A percentile compares a stretch with the other conserved stretches of the same genome.
These are phyloP conservation scores for Chytridium lagenaria DNA, from an alignment of 371 early-diverging fungal species.

Conservation along the genomic window DNA sequence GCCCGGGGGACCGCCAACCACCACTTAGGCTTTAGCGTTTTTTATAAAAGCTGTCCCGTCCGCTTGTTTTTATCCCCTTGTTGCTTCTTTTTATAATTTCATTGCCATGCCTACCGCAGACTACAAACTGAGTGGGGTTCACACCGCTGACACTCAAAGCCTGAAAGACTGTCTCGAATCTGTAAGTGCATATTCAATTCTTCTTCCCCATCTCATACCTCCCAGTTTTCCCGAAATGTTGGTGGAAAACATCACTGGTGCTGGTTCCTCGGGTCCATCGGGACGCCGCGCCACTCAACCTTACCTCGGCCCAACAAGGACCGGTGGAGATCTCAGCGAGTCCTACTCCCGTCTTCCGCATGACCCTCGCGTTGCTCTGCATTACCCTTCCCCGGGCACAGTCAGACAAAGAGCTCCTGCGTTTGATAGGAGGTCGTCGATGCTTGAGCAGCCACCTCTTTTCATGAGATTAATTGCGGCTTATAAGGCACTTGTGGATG, in stretches of 20 bases:
- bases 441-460: constrained; percentile 9
- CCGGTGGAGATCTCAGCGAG: neutral
- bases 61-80: too few relatives aligned
- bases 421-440: neutral
- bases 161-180: neutral
- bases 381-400: neutral
- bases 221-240: neutral
- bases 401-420: constrained; percentile 1
- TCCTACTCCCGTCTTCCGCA: constrained; percentile 2
- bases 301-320: too few relatives aligned
- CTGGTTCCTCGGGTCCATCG: too few relatives aligned
- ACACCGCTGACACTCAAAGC: neutral
- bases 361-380: constrained; percentile 6
- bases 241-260: constrained; percentile 6
- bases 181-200: neutral
- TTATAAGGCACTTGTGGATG: constrained; percentile 58
- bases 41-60: too few relatives aligned
- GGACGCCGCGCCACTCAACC: too few relatives aligned
- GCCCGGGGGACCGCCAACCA: too few relatives aligned
- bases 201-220: neutral
- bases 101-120: constrained; percentile 14
- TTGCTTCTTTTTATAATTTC: too few relatives aligned
- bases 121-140: constrained; percentile 14
- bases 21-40: too few relatives aligned
- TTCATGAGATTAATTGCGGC: constrained; percentile 22